These are phyloP conservation scores for Diaporthe ampelina DNA, from an alignment of 2,329 filamentous ascomycete species.

Conservation along the genomic window DNA sequence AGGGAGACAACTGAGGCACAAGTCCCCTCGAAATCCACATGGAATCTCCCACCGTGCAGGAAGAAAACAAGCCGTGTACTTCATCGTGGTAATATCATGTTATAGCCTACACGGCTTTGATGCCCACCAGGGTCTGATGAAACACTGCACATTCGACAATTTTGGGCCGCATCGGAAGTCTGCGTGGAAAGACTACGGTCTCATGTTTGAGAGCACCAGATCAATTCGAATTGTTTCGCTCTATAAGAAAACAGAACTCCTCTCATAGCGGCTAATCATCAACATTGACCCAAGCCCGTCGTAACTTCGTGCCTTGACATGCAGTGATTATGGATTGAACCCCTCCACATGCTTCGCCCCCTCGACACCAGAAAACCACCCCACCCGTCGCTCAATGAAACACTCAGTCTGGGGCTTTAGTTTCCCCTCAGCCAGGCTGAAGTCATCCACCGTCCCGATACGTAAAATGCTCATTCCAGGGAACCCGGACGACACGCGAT, in stretches of 20 bases:
- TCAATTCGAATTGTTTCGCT: background rate
- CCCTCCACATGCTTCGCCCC: constrained; percentile 49
- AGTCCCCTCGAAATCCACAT: background rate
- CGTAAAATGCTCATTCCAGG: constrained; percentile 64
- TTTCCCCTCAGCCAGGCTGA: constrained; percentile 67
- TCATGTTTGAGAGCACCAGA: too few species aligned
- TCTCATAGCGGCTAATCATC: too few species aligned
- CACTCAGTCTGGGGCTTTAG: constrained; percentile 67
- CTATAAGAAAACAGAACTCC: background rate
- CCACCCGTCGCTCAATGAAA: constrained; percentile 65
- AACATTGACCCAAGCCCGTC: background rate
- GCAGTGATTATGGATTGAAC: background rate
- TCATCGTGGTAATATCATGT: too few species aligned
- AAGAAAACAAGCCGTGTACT: background rate
- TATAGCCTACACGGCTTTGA: too few species aligned
- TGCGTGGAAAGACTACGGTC: fast-evolving
- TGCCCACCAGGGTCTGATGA: too few species aligned
- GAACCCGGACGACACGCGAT: constrained; percentile 60
- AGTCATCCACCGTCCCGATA: constrained; percentile 75
- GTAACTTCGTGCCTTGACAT: background rate
- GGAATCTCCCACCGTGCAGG: background rate
- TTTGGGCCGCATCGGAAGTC: background rate
- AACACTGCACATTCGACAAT: background rate
- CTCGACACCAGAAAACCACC: constrained; percentile 60
- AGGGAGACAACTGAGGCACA: background rate